Base-by-base conservation (phyloP, 2,329 filamentous ascomycete species). In the Epichloe aotearoae region DNA sequence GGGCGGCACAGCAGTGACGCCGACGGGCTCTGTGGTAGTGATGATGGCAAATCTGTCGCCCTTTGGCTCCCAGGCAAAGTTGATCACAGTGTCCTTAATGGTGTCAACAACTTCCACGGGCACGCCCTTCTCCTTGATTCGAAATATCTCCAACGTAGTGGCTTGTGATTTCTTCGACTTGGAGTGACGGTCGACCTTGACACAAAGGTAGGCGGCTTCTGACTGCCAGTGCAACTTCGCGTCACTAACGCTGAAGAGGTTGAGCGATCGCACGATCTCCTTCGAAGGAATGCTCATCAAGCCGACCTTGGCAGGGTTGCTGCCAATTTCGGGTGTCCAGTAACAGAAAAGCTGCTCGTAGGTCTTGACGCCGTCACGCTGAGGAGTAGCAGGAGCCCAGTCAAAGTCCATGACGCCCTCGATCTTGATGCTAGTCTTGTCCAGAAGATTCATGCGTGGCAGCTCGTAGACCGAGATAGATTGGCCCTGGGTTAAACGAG, bases 161-260 rank as follows among this genome's bases (percentile, higher is more conserved):
- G 90, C 91, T 62, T 95, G 81, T 3, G 89, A 95, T 73, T 97
- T 98, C 78, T 97, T 97, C 52, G 90, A 96, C 73, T 98, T 98
- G 68, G 89, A 95, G 76, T 98, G 93, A 58, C 93, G 81, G 69
- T 98, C 93, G 52, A 98, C 93, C 79, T 98, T 98, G 68, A 97
- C 91, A 65, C 93, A 97, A 54, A 98, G 82, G 66, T 96, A 98
- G 54, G 85, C 80, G 51, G 83, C 87, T 56, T 96, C 88, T 4
- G 89, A 95, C 72, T 98, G 93, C 93, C 93, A 98, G 76, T 98
- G 93, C 17, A 98, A 80, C 75, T 97, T 98, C 52, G 87, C 93
- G 67, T 98, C 93, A 44, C 88, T 88, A 52, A 98, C 93, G 66
- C 93, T 97, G 80, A 98, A 97, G 44, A 98, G 80, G 66, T 98